Percentiles rank a stretch among this genome's conserved stretches.
Evolutionary conservation across 805 yeast genomes (phyloP).

Genomic region (Ogataea haglerorum): DNA sequence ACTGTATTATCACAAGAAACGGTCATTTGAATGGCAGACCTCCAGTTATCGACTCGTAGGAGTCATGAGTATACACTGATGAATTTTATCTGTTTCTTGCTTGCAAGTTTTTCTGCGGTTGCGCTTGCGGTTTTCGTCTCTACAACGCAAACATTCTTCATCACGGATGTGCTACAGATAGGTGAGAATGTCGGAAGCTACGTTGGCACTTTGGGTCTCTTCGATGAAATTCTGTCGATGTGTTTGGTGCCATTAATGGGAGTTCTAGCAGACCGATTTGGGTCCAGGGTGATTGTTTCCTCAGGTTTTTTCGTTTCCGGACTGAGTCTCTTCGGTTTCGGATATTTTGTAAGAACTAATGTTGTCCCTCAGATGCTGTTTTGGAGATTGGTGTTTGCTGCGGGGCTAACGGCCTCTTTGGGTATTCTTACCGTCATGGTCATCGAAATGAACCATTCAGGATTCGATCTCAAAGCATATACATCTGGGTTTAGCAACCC

Average conservation of each 20-base stretch:
- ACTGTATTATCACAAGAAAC: too few relatives aligned
- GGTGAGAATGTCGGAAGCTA: conserved; percentile 38
- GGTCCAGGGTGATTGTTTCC: conserved; percentile 51
- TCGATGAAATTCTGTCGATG: conserved; percentile 58
- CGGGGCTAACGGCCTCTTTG: conserved; percentile 51
- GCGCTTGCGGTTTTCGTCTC: conserved; percentile 31
- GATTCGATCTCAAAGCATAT: conserved; percentile 30
- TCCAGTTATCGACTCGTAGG: too few relatives aligned
- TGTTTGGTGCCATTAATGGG: conserved; percentile 60
- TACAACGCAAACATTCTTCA: conserved; percentile 31
- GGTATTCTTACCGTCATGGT: conserved; percentile 48
- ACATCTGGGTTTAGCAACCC: too few relatives aligned
- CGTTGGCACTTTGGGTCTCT: conserved; percentile 49
- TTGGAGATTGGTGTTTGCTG: conserved; percentile 53
- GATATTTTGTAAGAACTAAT: conserved; percentile 35
- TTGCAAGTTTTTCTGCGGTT: conserved; percentile 22
- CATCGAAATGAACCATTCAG: conserved; percentile 44
- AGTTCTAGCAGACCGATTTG: conserved; percentile 57
- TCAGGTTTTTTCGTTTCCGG: conserved; percentile 49
- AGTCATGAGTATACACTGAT: conserved; percentile 15
- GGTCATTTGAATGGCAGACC: too few relatives aligned
- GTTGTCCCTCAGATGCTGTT: conserved; percentile 51
- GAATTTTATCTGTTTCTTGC: conserved; percentile 27
- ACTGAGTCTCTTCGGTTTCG: conserved; percentile 46
- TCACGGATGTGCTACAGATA: conserved; percentile 32